These are phyloP conservation scores for Trichoderma hamatum DNA, from an alignment of 2,329 filamentous ascomycete species.

Conservation along the genomic window DNA sequence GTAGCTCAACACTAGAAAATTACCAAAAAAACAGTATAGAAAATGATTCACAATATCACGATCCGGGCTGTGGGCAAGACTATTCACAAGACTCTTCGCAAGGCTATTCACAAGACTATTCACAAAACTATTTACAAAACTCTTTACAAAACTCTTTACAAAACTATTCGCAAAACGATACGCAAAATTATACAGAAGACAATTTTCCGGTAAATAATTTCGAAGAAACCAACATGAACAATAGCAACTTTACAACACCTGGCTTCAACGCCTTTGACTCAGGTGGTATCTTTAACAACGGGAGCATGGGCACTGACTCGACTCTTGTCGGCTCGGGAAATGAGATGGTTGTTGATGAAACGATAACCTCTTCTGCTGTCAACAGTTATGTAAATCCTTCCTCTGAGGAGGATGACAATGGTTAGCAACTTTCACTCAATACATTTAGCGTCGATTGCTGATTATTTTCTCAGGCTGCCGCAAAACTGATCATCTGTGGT, in stretches of 20 bases:
- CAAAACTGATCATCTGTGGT: background rate
- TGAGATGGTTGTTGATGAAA: background rate
- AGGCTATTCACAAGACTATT: too few relatives aligned
- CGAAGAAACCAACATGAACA: background rate
- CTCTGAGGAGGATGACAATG: background rate
- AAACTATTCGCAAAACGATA: background rate
- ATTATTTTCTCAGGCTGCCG: background rate
- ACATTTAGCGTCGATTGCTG: too few relatives aligned
- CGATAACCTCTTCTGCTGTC: background rate
- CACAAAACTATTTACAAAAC: background rate
- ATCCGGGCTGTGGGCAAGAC: too few relatives aligned
- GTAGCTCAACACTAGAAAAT: background rate
- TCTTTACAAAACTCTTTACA: background rate
- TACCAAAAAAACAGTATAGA: background rate
- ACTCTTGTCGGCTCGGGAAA: background rate
- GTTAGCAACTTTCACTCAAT: background rate
- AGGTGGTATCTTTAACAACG: background rate
- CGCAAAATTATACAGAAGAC: background rate
- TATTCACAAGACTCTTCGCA: background rate
- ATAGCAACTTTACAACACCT: too few relatives aligned
- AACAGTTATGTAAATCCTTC: background rate
- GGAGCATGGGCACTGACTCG: background rate
- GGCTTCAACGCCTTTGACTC: background rate
- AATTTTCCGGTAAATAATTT: background rate
- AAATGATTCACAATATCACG: background rate